Evolutionary conservation across 2,329 filamentous ascomycete species (phyloP).

Genomic region (Sordariomycetes sp.): DNA sequence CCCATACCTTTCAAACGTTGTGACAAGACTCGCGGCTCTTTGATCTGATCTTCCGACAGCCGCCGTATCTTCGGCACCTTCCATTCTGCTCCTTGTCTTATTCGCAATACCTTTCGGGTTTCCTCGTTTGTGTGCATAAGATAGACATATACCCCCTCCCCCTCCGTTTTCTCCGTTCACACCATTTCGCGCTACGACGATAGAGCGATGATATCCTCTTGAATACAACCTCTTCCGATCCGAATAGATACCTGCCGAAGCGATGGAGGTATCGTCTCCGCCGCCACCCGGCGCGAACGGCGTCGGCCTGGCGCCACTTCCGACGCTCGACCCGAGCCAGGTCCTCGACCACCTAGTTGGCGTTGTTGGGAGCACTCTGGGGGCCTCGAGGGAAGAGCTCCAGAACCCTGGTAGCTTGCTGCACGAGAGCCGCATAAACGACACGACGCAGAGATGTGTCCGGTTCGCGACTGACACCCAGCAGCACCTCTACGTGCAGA

Average conservation of each 20-base stretch:
- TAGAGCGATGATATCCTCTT: not conserved
- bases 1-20: not conserved
- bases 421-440: constrained; percentile 54
- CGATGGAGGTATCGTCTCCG: constrained; percentile 38
- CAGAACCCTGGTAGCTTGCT: constrained; percentile 72
- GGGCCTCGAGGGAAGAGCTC: constrained; percentile 65
- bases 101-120: not conserved
- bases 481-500: constrained; percentile 81
- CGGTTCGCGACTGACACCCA: constrained; percentile 85
- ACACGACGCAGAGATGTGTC: constrained; percentile 77
- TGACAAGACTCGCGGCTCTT: not conserved
- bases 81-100: not conserved
- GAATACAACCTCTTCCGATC: not conserved
- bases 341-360: constrained; percentile 60
- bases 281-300: constrained; percentile 32
- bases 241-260: constrained; percentile 9
- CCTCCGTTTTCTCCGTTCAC: not conserved
- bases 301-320: constrained; percentile 29
- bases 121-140: not conserved
- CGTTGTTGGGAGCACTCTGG: constrained; percentile 60
- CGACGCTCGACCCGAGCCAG: constrained; percentile 50
- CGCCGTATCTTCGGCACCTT: not conserved
- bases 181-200: not conserved
- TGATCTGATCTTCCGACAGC: not conserved
- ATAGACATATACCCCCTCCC: not conserved